Percentiles rank a stretch among this genome's conserved stretches.
Conservation (phyloP, 148 eudicot genomes). For the Drosera capensis region DNA sequence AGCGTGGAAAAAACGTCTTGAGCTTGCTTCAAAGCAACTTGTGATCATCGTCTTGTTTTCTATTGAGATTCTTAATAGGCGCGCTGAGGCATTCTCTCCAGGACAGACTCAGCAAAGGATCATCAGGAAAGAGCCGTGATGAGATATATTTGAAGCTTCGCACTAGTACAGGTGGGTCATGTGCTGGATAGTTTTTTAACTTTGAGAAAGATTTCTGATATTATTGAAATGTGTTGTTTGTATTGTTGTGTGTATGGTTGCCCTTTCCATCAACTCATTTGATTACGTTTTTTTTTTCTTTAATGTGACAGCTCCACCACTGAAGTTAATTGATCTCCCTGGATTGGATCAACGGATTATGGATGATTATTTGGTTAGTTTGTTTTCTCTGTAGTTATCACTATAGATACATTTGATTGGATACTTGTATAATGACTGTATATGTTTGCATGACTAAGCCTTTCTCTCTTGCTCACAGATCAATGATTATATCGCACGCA, state of each 20-base stretch:
- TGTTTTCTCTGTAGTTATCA: constrained; percentile 3
- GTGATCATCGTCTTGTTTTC: constrained; percentile 7
- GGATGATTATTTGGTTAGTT: constrained; percentile 83
- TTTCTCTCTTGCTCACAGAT: constrained; percentile 26
- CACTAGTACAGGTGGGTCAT: constrained; percentile 62
- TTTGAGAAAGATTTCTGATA: neutral
- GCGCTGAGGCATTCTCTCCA: constrained; percentile 95
- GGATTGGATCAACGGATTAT: constrained; percentile 86
- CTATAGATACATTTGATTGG: too few species aligned
- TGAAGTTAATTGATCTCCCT: constrained; percentile 88
- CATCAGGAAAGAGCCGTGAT: constrained; percentile 64
- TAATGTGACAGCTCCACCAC: constrained; percentile 67
- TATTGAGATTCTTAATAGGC: constrained; percentile 25
- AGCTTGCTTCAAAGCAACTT: neutral
- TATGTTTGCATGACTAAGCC: too few species aligned
- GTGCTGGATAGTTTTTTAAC: neutral
- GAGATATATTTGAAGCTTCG: constrained; percentile 83
- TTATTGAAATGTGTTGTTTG: neutral
- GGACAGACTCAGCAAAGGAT: constrained; percentile 78
- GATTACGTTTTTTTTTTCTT: neutral
- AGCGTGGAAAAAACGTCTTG: neutral
- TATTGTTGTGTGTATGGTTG: neutral
- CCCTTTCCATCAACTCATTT: neutral
- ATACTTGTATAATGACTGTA: too few species aligned
- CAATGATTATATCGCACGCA: constrained; percentile 70